These are phyloP conservation scores for Centella asiatica DNA, from an alignment of 129 eudicot genomes.

Conservation along the genomic window DNA sequence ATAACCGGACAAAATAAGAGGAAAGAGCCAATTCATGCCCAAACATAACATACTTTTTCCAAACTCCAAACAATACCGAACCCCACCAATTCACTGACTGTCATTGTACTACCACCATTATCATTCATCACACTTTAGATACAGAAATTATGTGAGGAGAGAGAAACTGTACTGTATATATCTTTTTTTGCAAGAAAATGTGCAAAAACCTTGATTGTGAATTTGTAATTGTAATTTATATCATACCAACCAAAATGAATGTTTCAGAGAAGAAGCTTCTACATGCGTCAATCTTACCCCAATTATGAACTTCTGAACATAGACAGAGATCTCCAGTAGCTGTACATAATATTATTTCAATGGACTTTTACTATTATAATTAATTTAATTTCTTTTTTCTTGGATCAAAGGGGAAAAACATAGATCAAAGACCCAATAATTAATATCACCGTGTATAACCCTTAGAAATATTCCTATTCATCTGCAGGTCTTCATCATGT, in stretches of 20 bases:
- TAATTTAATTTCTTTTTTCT: too few species aligned
- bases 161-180: not conserved
- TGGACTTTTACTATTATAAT: not conserved
- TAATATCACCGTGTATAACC: not conserved
- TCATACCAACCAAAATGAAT: conserved; percentile 13
- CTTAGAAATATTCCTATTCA: not conserved
- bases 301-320: conserved; percentile 29
- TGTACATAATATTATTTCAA: conserved; percentile 35
- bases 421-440: not conserved
- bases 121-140: conserved; percentile 23
- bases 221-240: not conserved
- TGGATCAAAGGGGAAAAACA: not conserved
- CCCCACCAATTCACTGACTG: conserved; percentile 34
- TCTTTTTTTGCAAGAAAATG: not conserved
- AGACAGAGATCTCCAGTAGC: conserved; percentile 31
- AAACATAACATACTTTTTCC: conserved; percentile 32
- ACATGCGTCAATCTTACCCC: conserved; percentile 10
- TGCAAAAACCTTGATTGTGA: conserved; percentile 11
- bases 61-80: conserved; percentile 10
- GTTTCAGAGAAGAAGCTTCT: conserved; percentile 36
- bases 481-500: not conserved
- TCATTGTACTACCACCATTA: conserved; percentile 27
- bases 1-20: conserved; percentile 8
- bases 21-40: conserved; percentile 18
- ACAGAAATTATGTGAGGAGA: not conserved